These are phyloP conservation scores for Epichloe gansuensis DNA, from an alignment of 2,329 filamentous ascomycete species.

Conservation along the genomic window DNA sequence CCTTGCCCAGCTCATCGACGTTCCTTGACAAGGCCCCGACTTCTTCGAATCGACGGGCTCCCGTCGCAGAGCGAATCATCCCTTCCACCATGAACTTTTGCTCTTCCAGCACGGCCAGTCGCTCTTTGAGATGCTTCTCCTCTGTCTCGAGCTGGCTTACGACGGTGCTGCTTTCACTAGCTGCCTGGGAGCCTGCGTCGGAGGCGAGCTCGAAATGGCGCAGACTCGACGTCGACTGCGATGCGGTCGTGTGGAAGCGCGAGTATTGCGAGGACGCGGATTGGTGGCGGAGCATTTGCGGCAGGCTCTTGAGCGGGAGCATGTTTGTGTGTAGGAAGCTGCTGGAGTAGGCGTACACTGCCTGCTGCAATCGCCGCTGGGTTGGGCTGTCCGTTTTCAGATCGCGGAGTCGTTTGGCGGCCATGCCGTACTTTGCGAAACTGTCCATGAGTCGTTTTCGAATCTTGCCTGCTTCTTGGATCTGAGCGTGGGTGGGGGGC, in stretches of 20 bases:
- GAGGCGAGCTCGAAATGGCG: slow-evolving; percentile 35
- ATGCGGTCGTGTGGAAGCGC: slow-evolving; percentile 22
- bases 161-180: slow-evolving; percentile 39
- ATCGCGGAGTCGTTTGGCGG: slow-evolving; percentile 69
- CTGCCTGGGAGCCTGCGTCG: slow-evolving; percentile 31
- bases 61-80: slow-evolving; percentile 69
- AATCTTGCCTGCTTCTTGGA: slow-evolving; percentile 76
- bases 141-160: slow-evolving; percentile 58
- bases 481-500: slow-evolving; percentile 48
- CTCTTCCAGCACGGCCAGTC: slow-evolving; percentile 75
- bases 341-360: slow-evolving; percentile 71
- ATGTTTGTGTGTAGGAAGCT: slow-evolving; percentile 81
- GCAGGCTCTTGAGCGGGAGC: slow-evolving; percentile 69
- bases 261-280: slow-evolving; percentile 19
- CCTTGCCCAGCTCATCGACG: slow-evolving; percentile 65
- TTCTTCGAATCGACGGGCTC: slow-evolving; percentile 72
- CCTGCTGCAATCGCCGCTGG: slow-evolving; percentile 64
- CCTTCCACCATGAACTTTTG: slow-evolving; percentile 79
- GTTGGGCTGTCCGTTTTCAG: slow-evolving; percentile 59
- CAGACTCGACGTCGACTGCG: slow-evolving; percentile 23
- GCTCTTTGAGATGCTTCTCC: slow-evolving; percentile 69
- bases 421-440: slow-evolving; percentile 75
- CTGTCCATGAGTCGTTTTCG: slow-evolving; percentile 82
- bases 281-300: slow-evolving; percentile 44
- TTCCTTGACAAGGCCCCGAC: slow-evolving; percentile 68